Evolutionary conservation across 495 filamentous ascomycete genomes (phyloP), one percentile per base, ranked within the genome.

Genomic region (Amorphotheca resinae): DNA sequence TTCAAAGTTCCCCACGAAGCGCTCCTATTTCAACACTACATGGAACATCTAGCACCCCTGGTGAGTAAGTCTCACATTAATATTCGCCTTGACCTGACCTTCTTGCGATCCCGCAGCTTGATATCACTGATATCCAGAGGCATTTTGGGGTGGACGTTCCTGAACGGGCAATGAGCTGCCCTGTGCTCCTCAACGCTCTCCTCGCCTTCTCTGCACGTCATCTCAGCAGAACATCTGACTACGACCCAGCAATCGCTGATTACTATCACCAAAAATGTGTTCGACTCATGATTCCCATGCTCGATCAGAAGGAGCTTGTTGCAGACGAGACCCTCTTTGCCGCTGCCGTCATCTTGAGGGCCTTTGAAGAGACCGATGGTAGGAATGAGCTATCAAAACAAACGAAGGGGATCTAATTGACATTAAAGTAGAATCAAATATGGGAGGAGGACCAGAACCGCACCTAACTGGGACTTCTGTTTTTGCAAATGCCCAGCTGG

Each of bases 91-190:
- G 6, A 35, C 14, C 14, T 5, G 20, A 22, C 7, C 11, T n/a
- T n/a, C n/a, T n/a, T n/a, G n/a, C n/a, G n/a, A n/a, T n/a, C n/a
- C n/a, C n/a, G 11, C 22, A 46, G 44, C 16, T 34, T 34, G 44
- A 46, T 22, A 9, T 40, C 20, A 28, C 17, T 15, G 44, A 46
- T 35, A 21, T 18, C 2, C 3, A 35, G 17, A 9, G 32, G 7
- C 54, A 57, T 46, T 63, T 63, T 32, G 48, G 39, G 14, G 22
- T 53, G 2, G 49, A 42, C 3, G 56, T 63, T 15, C 58, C 60
- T 6, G 26, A 53, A 33, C 32, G 60, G 22, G 58, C 60, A 15
- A 41, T 53, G 21, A 48, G 49, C 17, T 59, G 49, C 26, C 56
- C 52, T 4, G 48, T 51, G 1, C 49, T 61, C 11, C 46, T 50